Evolutionary conservation across 1,139 yeast species (phyloP).

Genomic region (Yamadazyma atmosphaerica): DNA sequence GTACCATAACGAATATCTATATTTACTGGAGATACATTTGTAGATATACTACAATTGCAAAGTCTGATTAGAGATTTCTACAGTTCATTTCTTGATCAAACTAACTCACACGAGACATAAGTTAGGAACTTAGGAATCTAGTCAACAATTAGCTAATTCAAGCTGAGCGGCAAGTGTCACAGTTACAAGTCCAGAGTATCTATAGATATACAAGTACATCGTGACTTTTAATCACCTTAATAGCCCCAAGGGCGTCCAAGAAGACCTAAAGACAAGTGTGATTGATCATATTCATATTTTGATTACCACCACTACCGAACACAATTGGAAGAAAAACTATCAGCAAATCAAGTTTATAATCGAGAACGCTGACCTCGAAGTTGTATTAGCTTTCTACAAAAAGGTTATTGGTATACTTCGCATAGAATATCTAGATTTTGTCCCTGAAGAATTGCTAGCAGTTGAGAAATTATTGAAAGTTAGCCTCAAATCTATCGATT

Average conservation of each 20-base stretch:
- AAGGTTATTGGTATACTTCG: not conserved
- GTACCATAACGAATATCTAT: not conserved
- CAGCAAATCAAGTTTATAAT: not conserved
- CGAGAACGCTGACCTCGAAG: not conserved
- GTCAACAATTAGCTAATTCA: not conserved
- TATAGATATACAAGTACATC: conserved; percentile 3
- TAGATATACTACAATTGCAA: not conserved
- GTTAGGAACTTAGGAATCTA: not conserved
- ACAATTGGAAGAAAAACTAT: conserved; percentile 41
- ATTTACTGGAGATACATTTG: not conserved
- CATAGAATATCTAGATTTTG: not conserved
- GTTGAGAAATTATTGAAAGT: not conserved
- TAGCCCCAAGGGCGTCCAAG: conserved; percentile 28
- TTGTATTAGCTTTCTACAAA: not conserved
- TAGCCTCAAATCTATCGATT: conserved; percentile 14
- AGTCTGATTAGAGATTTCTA: not conserved
- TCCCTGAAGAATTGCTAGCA: not conserved
- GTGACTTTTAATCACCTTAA: conserved; percentile 12
- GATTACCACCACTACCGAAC: conserved; percentile 41
- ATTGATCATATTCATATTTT: conserved; percentile 56
- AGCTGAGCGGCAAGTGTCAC: not conserved
- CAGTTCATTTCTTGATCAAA: not conserved
- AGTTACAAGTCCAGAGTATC: not conserved
- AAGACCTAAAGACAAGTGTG: conserved; percentile 45
- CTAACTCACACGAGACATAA: not conserved